Percentiles rank a stretch among this genome's conserved stretches.
Evolutionary conservation across 176 grass and related monocot species (phyloP).

Genomic region (Tillandsia fasciculata): DNA sequence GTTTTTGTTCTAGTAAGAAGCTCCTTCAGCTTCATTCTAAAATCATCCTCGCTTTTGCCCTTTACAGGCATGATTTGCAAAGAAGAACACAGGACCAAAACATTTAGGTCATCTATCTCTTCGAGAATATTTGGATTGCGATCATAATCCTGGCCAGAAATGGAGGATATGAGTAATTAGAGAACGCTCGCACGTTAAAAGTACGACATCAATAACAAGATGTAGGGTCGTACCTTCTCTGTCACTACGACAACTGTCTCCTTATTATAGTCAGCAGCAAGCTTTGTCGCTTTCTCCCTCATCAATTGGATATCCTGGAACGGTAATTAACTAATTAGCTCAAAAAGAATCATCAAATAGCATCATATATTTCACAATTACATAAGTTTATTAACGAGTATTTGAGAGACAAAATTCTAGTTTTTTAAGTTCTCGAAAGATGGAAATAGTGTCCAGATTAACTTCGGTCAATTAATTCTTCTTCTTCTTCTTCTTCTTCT

Average conservation of each 20-base stretch:
- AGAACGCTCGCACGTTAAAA: background rate
- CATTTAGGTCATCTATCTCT: constrained; percentile 20
- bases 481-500: no score
- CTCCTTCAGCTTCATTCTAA: constrained; percentile 27
- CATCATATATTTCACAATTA: background rate
- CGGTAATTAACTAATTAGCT: background rate
- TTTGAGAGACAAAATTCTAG: no score
- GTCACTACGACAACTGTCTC: constrained; percentile 38
- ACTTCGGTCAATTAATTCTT: no score
- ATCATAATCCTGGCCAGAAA: constrained; percentile 58
- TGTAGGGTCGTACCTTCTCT: constrained; percentile 39
- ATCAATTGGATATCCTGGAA: constrained; percentile 40
- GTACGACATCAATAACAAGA: background rate
- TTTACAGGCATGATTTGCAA: constrained; percentile 39
- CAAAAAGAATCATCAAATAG: background rate
- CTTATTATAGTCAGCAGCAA: constrained; percentile 19
- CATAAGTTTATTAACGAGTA: background rate
- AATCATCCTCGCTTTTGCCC: constrained; percentile 23
- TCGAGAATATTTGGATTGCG: constrained; percentile 40
- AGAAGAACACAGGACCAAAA: constrained; percentile 49
- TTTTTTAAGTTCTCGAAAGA: no score
- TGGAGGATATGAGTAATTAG: background rate
- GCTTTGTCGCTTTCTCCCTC: constrained; percentile 16
- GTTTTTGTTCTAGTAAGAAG: background rate
- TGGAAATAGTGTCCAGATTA: no score